Conservation (phyloP, 176 grass and related monocot genomes). For the Lolium multiflorum region DNA sequence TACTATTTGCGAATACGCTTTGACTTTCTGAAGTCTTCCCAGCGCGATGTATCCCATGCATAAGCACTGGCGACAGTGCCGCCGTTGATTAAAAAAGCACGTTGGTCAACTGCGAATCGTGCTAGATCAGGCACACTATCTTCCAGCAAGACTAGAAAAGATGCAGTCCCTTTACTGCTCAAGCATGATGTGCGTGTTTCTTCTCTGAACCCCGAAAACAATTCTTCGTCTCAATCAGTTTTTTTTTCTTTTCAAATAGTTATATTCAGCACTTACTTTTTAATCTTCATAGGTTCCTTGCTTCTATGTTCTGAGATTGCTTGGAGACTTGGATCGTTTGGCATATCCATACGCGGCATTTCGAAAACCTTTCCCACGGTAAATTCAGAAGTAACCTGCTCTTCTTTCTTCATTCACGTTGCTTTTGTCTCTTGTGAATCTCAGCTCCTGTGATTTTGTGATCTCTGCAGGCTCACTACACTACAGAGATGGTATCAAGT, state of each 20-base stretch:
- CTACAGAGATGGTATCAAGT: constrained; percentile 21
- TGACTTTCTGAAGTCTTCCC: too few relatives aligned
- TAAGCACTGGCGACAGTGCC: too few relatives aligned
- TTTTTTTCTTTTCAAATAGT: neutral
- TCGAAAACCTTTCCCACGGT: constrained; percentile 26
- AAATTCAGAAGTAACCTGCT: constrained; percentile 25
- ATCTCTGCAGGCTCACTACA: constrained; percentile 13
- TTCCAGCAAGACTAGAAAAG: constrained; percentile 14
- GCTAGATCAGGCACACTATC: neutral
- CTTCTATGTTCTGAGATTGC: too few relatives aligned
- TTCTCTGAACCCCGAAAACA: neutral
- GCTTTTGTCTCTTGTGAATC: neutral
- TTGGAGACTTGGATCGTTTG: neutral
- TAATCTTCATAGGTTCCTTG: neutral
- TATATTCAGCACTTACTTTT: constrained; percentile 20
- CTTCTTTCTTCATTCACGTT: constrained; percentile 1
- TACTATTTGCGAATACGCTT: too few relatives aligned
- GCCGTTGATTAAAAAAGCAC: too few relatives aligned
- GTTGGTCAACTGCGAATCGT: too few relatives aligned
- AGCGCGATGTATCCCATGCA: too few relatives aligned
- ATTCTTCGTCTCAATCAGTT: neutral
- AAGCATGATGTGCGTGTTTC: constrained; percentile 12
- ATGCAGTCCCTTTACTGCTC: constrained; percentile 30
- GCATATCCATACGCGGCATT: neutral
- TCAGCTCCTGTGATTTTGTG: neutral